These are phyloP conservation scores for Ogataea neopini DNA, from an alignment of 805 yeast genomes.

Conservation along the genomic window DNA sequence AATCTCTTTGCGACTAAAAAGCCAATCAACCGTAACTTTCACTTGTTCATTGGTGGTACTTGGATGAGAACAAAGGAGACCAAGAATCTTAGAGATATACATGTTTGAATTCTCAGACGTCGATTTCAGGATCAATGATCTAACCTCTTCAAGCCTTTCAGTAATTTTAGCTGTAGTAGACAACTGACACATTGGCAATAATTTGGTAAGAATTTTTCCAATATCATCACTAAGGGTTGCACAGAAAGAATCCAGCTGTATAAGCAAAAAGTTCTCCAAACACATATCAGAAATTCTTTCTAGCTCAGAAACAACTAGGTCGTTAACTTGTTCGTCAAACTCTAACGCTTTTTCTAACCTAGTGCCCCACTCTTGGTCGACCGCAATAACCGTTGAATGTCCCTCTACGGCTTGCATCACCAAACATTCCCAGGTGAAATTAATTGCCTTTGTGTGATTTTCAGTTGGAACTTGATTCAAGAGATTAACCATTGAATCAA, in stretches of 20 bases:
- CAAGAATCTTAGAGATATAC: constrained; percentile 28
- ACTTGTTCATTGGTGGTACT: constrained; percentile 18
- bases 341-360: constrained; percentile 70
- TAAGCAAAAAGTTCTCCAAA: constrained; percentile 18
- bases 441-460: constrained; percentile 41
- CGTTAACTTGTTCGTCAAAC: constrained; percentile 54
- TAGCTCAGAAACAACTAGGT: constrained; percentile 25
- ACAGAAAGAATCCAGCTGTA: constrained; percentile 9
- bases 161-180: constrained; percentile 20
- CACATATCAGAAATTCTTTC: not conserved
- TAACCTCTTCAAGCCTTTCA: constrained; percentile 16
- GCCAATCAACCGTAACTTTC: constrained; percentile 1
- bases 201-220: constrained; percentile 21
- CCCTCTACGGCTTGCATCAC: constrained; percentile 64
- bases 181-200: constrained; percentile 29
- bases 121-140: constrained; percentile 17
- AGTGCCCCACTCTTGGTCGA: constrained; percentile 74
- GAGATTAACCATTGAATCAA: constrained; percentile 39
- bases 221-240: constrained; percentile 5
- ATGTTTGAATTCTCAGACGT: constrained; percentile 27
- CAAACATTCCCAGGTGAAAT: constrained; percentile 57
- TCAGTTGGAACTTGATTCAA: constrained; percentile 29
- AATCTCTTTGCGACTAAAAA: constrained; percentile 17
- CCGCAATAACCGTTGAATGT: constrained; percentile 53
- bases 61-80: constrained; percentile 41